Evolutionary conservation across 208 protist species (phyloP).

Genomic region (Wallacemonas sp.): DNA sequence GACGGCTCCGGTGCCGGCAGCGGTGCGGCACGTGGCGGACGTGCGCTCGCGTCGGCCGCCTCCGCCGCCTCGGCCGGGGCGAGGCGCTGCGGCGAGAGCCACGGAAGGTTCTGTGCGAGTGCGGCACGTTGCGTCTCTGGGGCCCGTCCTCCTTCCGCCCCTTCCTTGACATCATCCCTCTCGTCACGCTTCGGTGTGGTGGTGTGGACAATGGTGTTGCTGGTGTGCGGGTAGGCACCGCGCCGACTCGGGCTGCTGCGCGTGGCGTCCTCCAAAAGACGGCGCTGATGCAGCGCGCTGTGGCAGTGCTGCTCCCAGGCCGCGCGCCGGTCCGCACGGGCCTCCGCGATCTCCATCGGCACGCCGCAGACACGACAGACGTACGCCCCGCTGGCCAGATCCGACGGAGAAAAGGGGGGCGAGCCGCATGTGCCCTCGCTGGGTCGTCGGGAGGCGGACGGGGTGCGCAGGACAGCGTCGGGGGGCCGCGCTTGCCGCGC

Average conservation of each 20-base stretch:
- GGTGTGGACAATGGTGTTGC: constrained; percentile 13
- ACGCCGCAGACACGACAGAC: constrained; percentile 8
- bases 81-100: too few relatives aligned
- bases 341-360: not conserved
- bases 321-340: not conserved
- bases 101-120: too few relatives aligned
- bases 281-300: constrained; percentile 23
- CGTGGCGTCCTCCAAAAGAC: constrained; percentile 15
- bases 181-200: too few relatives aligned
- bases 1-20: not conserved
- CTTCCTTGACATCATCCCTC: too few relatives aligned
- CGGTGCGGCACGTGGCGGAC: not conserved
- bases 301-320: constrained; percentile 25
- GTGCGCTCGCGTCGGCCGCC: not conserved
- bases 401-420: constrained; percentile 2
- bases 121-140: too few relatives aligned
- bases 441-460: not conserved
- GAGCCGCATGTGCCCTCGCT: not conserved
- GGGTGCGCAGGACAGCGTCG: constrained; percentile 1
- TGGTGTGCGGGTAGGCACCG: not conserved
- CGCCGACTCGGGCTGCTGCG: not conserved
- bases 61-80: not conserved
- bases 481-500: not conserved
- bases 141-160: not conserved
- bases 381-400: not conserved